Conservation (phyloP, 352 stramenopile genomes). For the Phytophthora meadii region DNA sequence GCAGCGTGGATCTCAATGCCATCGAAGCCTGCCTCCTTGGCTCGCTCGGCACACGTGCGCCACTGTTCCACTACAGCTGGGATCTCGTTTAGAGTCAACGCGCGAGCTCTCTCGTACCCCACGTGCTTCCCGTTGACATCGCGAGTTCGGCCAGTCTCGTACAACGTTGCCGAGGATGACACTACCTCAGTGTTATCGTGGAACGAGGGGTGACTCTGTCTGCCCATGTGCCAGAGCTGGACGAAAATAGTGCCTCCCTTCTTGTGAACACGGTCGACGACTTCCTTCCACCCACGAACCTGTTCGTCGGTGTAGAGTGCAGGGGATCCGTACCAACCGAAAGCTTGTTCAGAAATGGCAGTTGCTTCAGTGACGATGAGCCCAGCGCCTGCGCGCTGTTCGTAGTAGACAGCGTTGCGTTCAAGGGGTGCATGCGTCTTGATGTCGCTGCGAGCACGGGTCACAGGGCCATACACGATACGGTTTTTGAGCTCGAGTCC, state of each 20-base stretch:
- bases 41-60: conserved; percentile 51
- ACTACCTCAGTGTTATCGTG: conserved; percentile 59
- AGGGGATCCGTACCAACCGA: conserved; percentile 43
- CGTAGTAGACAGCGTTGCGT: conserved; percentile 48
- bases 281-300: conserved; percentile 45
- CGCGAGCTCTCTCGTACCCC: conserved; percentile 18
- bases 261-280: conserved; percentile 71
- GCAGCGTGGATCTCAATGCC: conserved; percentile 61
- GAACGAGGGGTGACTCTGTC: conserved; percentile 60
- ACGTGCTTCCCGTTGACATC: conserved; percentile 27
- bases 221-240: conserved; percentile 88
- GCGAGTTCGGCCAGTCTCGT: conserved; percentile 31
- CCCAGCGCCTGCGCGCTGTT: conserved; percentile 39
- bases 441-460: conserved; percentile 32
- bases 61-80: conserved; percentile 73
- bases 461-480: conserved; percentile 48
- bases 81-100: conserved; percentile 37
- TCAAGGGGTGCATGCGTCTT: conserved; percentile 27
- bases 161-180: conserved; percentile 38
- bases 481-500: conserved; percentile 50
- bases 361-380: conserved; percentile 59
- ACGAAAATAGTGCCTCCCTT: conserved; percentile 79
- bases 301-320: conserved; percentile 53
- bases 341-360: conserved; percentile 38
- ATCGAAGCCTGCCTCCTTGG: conserved; percentile 73